phyloP scores from a whole-genome alignment of 495 filamentous ascomycete genomes.

The Penicillium steckii region DNA sequence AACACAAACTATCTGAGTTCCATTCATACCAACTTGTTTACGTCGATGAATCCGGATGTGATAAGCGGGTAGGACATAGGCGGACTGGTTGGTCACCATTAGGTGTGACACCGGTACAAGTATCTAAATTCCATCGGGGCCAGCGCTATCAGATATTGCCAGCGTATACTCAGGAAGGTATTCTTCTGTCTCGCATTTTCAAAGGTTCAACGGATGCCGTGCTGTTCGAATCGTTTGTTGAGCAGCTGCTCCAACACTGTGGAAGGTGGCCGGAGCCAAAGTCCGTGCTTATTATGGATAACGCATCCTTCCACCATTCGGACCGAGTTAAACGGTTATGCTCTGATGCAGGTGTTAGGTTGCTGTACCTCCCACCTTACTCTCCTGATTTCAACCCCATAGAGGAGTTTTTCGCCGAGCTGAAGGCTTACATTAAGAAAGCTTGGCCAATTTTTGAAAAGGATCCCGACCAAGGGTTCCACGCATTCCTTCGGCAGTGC shows the following conservation, averaged over 20 bases:
- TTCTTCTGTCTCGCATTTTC: background rate
- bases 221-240: background rate
- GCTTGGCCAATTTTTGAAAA: background rate
- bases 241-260: background rate
- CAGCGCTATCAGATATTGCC: background rate
- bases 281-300: background rate
- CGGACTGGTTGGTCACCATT: background rate
- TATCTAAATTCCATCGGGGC: background rate
- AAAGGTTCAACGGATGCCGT: background rate
- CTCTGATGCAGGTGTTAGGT: background rate
- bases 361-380: background rate
- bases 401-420: background rate
- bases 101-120: background rate
- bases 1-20: background rate
- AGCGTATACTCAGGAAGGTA: background rate
- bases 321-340: background rate
- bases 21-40: background rate
- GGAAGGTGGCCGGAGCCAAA: background rate
- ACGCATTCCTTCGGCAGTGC: background rate
- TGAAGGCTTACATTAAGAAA: background rate
- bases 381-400: background rate
- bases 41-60: background rate
- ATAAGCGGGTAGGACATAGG: background rate
- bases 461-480: background rate
- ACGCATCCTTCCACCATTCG: background rate